phyloP scores from a whole-genome alignment of 2,329 filamentous ascomycete species.

The Calonectria henricotiae region DNA sequence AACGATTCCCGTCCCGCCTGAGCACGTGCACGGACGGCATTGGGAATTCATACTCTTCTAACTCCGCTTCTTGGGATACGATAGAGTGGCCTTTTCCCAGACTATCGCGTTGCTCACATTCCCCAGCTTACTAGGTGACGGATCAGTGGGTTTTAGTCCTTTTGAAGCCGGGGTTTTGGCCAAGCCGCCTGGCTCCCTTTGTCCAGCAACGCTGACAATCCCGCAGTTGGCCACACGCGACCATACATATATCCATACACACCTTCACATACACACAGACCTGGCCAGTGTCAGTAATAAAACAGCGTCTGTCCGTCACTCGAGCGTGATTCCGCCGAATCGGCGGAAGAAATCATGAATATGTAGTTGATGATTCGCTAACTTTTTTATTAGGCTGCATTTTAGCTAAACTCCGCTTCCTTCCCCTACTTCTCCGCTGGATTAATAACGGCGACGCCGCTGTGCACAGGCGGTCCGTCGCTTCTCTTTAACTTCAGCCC shows the following conservation, averaged over 20 bases:
- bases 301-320: not conserved
- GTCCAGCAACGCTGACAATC: constrained; percentile 6
- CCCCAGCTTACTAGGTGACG: not conserved
- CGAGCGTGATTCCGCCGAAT: constrained; percentile 1
- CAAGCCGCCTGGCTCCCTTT: not conserved
- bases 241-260: not conserved
- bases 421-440: constrained; percentile 11
- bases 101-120: not conserved
- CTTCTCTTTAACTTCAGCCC: constrained; percentile 21
- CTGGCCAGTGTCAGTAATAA: not conserved
- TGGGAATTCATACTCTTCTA: not conserved
- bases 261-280: not conserved
- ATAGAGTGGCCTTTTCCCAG: not conserved
- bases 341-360: constrained; percentile 1
- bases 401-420: constrained; percentile 33
- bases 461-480: not conserved
- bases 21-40: constrained; percentile 16
- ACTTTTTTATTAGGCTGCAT: constrained; percentile 14
- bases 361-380: not conserved
- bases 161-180: not conserved
- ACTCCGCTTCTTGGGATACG: not conserved
- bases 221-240: not conserved
- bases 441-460: constrained; percentile 16
- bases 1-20: constrained; percentile 19
- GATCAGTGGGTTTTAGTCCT: not conserved